Evolutionary conservation across 2,329 filamentous ascomycete genomes (phyloP).

Genomic region (Pyrenophora teres): DNA sequence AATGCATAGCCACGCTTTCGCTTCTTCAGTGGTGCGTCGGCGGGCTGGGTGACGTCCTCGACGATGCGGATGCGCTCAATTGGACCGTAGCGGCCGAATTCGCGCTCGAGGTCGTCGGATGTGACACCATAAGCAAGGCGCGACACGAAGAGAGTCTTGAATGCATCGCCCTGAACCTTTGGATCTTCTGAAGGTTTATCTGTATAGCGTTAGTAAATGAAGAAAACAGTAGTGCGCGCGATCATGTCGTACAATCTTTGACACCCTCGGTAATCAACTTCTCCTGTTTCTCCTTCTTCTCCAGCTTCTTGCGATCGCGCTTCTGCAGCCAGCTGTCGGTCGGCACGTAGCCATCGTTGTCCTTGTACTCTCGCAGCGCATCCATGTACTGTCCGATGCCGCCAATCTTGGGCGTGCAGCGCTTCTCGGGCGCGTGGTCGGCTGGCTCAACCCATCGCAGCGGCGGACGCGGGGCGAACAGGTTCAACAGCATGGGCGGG

Average conservation of each 20-base stretch:
- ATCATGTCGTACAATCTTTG: constrained; percentile 61
- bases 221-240: background rate
- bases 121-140: constrained; percentile 88
- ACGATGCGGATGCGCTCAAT: constrained; percentile 95
- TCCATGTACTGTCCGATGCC: constrained; percentile 77
- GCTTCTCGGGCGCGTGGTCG: constrained; percentile 82
- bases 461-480: constrained; percentile 92
- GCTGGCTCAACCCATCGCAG: constrained; percentile 84
- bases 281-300: constrained; percentile 74
- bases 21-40: constrained; percentile 59
- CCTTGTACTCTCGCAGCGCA: constrained; percentile 75
- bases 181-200: constrained; percentile 83
- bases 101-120: constrained; percentile 86
- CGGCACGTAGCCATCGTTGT: constrained; percentile 74
- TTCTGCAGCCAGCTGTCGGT: constrained; percentile 93
- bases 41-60: constrained; percentile 72
- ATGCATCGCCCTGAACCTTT: constrained; percentile 89
- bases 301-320: constrained; percentile 79
- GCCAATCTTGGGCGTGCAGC: constrained; percentile 72
- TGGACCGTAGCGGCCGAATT: constrained; percentile 90
- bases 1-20: constrained; percentile 95
- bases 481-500: constrained; percentile 85
- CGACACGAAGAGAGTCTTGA: constrained; percentile 91
- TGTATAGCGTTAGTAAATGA: constrained; percentile 44
- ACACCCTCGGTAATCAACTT: constrained; percentile 67